Conservation (phyloP, 202 grass and related monocot genomes). For the Schoenoplectus triqueter region DNA sequence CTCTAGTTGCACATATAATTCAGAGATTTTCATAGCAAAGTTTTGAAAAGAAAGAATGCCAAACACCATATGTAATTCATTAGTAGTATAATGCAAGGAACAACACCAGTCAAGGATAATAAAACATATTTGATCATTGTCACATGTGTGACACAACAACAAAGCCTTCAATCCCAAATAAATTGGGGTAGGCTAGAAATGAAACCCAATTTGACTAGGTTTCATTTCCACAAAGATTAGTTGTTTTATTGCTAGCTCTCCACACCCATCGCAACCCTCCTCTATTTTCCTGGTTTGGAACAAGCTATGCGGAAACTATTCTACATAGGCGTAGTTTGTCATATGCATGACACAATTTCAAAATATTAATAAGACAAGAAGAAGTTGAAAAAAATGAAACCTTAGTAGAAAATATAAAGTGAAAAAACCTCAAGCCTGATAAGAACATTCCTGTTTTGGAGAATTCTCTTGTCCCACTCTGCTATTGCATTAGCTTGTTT, state of each 20-base stretch:
- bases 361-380: constrained; percentile 14
- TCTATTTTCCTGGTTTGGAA: too few relatives aligned
- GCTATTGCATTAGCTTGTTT: constrained; percentile 92
- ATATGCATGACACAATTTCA: too few relatives aligned
- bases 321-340: too few relatives aligned
- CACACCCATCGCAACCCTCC: too few relatives aligned
- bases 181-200: too few relatives aligned
- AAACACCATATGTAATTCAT: neutral
- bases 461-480: constrained; percentile 97
- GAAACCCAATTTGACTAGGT: too few relatives aligned
- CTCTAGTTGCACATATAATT: neutral
- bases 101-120: neutral
- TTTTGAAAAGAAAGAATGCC: neutral
- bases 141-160: neutral
- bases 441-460: constrained; percentile 97
- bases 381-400: neutral
- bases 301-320: too few relatives aligned
- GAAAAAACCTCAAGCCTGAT: constrained; percentile 84
- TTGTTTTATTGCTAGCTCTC: too few relatives aligned
- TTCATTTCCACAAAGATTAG: too few relatives aligned
- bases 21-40: neutral
- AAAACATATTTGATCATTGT: neutral
- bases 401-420: neutral
- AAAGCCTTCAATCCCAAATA: too few relatives aligned
- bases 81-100: neutral